Conservation (phyloP, 2,329 filamentous ascomycete species). For the Periglandula ipomoeae region DNA sequence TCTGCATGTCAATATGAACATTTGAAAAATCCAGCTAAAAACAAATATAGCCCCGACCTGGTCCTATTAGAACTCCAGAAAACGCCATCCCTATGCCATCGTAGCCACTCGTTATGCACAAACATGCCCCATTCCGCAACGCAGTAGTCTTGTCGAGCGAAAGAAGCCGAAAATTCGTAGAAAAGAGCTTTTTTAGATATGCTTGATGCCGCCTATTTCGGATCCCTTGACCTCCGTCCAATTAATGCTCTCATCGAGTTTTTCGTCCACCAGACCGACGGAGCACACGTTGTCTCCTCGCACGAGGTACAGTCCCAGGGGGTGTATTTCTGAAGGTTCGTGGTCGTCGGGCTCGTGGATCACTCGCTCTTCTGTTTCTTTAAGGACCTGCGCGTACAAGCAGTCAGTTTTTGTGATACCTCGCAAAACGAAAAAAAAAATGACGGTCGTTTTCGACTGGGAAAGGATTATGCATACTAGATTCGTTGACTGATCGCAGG, state of each 20-base stretch:
- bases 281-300: slow-evolving; percentile 91
- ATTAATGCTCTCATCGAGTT: slow-evolving; percentile 81
- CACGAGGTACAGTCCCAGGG: slow-evolving; percentile 83
- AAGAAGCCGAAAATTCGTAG: background rate
- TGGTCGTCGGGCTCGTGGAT: slow-evolving; percentile 79
- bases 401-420: background rate
- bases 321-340: slow-evolving; percentile 70
- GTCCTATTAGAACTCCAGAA: slow-evolving; percentile 4
- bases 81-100: slow-evolving; percentile 11
- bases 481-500: slow-evolving; percentile 88
- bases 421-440: no score
- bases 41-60: background rate
- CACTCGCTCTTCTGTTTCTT: slow-evolving; percentile 76
- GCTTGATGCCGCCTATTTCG: slow-evolving; percentile 77
- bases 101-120: background rate
- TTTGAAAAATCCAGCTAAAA: background rate
- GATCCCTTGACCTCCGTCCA: slow-evolving; percentile 85
- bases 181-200: slow-evolving; percentile 33
- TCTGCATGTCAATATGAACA: background rate
- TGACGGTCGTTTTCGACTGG: background rate
- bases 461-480: slow-evolving; percentile 41
- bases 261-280: slow-evolving; percentile 82
- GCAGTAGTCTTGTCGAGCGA: background rate
- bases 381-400: slow-evolving; percentile 51
- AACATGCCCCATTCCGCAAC: background rate